Evolutionary conservation across 129 eudicot genomes (phyloP).

Genomic region (Arctium minus): DNA sequence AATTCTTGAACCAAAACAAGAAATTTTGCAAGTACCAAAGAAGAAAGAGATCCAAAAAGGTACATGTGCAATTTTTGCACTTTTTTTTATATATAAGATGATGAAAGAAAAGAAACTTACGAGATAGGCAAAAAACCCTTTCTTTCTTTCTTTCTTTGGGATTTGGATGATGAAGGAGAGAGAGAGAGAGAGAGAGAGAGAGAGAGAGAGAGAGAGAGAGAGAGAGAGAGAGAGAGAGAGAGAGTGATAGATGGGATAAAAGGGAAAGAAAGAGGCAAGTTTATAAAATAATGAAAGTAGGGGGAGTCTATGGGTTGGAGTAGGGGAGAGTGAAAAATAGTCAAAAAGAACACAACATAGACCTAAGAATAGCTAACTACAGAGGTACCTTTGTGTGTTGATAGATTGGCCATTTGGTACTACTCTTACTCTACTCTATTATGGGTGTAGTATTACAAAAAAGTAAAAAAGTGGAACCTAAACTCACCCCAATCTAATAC

Average conservation of each 20-base stretch:
- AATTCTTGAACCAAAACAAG: slow-evolving; percentile 7
- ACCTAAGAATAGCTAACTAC: slow-evolving; percentile 11
- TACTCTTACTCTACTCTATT: not conserved
- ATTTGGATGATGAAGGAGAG: slow-evolving; percentile 4
- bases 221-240: not conserved
- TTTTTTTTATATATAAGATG: not conserved
- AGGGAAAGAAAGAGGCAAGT: not conserved
- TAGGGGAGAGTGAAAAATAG: slow-evolving; percentile 13
- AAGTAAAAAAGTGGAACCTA: not conserved
- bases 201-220: not conserved
- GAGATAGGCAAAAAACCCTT: slow-evolving; percentile 2
- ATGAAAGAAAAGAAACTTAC: slow-evolving; percentile 19
- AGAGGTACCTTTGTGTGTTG: slow-evolving; percentile 4
- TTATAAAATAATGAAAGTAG: slow-evolving; percentile 9
- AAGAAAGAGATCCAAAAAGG: slow-evolving; percentile 22
- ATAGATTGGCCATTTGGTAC: slow-evolving; percentile 5
- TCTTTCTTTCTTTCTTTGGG: slow-evolving; percentile 26
- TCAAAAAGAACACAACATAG: slow-evolving; percentile 12
- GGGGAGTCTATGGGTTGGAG: not conserved
- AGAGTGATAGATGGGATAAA: not conserved
- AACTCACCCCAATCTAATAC: slow-evolving; percentile 6
- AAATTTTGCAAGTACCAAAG: slow-evolving; percentile 1
- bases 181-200: not conserved
- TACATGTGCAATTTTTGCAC: slow-evolving; percentile 3
- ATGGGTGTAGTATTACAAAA: not conserved